Evolutionary conservation across 1,139 yeast genomes (phyloP).

Genomic region (Yamadazyma pseudoaaseri): DNA sequence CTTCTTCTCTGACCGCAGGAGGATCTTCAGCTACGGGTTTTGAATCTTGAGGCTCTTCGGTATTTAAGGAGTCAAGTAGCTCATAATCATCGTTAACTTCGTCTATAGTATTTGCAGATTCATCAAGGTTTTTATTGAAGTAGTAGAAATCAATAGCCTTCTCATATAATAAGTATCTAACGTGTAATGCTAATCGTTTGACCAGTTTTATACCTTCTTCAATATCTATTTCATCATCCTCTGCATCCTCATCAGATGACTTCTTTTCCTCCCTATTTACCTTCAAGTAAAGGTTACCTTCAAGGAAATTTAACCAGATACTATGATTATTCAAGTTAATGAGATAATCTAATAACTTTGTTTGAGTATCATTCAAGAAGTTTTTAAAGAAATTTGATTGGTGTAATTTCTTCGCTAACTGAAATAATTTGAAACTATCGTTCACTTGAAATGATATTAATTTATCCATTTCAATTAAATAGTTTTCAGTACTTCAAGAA

Average conservation of each 20-base stretch:
- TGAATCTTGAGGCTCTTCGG: conserved; percentile 14
- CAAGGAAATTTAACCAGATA: conserved; percentile 54
- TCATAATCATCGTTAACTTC: conserved; percentile 40
- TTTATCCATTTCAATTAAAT: conserved; percentile 31
- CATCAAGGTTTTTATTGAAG: conserved; percentile 27
- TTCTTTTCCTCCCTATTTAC: conserved; percentile 19
- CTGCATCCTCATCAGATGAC: conserved; percentile 6
- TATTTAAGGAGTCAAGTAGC: conserved; percentile 33
- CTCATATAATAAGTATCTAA: conserved; percentile 72
- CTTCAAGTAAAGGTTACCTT: conserved; percentile 47
- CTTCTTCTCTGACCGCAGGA: conserved; percentile 29
- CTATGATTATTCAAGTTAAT: conserved; percentile 26
- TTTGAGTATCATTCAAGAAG: conserved; percentile 63
- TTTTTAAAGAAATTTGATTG: conserved; percentile 51
- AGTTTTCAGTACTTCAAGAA: not conserved
- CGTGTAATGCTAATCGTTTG: conserved; percentile 57
- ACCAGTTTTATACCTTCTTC: conserved; percentile 52
- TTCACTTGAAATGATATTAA: conserved; percentile 44
- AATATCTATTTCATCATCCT: conserved; percentile 27
- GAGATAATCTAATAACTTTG: conserved; percentile 49
- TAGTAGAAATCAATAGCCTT: conserved; percentile 63
- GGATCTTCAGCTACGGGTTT: conserved; percentile 4
- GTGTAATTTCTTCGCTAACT: conserved; percentile 49
- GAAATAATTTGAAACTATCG: conserved; percentile 39
- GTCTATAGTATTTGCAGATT: conserved; percentile 25